Conservation (phyloP, 2,329 filamentous ascomycete species). For the Pseudopithomyces chartarum region DNA sequence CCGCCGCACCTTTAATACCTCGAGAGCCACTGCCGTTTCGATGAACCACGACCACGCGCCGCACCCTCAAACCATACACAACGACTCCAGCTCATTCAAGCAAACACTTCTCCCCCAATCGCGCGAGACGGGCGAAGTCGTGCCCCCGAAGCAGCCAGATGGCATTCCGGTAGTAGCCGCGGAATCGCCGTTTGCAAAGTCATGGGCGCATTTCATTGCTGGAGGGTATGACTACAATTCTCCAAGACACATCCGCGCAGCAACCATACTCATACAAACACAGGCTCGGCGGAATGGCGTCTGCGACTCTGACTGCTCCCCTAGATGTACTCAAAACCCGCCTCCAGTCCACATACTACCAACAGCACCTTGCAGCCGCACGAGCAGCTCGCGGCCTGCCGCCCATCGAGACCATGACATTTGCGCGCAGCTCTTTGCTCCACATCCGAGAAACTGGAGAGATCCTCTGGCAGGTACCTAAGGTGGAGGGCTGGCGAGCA, state of each 20-base stretch:
- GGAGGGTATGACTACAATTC: conserved; percentile 68
- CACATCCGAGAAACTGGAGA: conserved; percentile 87
- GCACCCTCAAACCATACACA: conserved; percentile 34
- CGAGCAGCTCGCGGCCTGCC: conserved; percentile 63
- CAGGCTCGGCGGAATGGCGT: conserved; percentile 87
- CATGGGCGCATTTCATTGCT: conserved; percentile 90
- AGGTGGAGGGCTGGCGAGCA: conserved; percentile 80
- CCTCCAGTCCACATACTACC: conserved; percentile 93
- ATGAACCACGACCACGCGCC: conserved; percentile 44
- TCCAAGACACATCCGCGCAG: conserved; percentile 27
- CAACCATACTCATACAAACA: conserved; percentile 17
- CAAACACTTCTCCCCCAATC: conserved; percentile 54
- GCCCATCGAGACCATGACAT: conserved; percentile 63
- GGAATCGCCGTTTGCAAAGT: conserved; percentile 63
- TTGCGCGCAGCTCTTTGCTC: conserved; percentile 68
- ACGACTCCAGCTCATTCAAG: conserved; percentile 28
- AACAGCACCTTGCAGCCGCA: conserved; percentile 74
- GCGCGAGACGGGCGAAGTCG: conserved; percentile 64
- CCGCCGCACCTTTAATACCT: background rate
- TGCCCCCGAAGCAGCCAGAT: conserved; percentile 53
- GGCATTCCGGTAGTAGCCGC: conserved; percentile 44
- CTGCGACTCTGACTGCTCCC: conserved; percentile 89
- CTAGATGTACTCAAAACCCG: conserved; percentile 94
- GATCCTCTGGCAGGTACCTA: conserved; percentile 81
- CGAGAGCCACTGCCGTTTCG: conserved; percentile 15